Percentiles rank a stretch among this genome's conserved stretches.
These are phyloP conservation scores for Prunus kanzakura DNA, from an alignment of 306 rosid genomes.

Conservation along the genomic window DNA sequence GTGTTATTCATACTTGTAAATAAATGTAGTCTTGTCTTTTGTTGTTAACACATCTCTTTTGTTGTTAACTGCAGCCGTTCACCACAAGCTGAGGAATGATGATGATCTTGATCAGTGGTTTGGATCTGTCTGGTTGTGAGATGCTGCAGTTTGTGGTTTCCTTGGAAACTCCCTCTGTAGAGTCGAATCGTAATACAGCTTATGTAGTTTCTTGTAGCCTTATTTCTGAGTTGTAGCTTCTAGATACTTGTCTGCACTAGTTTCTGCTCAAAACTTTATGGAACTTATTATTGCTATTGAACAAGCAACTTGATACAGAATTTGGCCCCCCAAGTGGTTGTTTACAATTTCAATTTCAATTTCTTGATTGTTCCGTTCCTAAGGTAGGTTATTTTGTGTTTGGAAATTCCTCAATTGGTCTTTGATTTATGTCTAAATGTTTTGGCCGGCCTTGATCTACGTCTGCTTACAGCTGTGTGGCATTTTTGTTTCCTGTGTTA, in stretches of 20 bases:
- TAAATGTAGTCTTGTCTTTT: neutral
- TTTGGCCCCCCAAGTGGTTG: neutral
- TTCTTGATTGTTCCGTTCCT: neutral
- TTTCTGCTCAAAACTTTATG: neutral
- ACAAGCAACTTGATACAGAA: neutral
- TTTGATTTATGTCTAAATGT: neutral
- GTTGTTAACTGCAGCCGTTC: constrained; percentile 51
- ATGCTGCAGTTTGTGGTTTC: neutral
- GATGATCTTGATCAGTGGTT: constrained; percentile 4
- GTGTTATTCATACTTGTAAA: neutral
- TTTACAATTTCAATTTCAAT: neutral
- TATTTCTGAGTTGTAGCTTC: neutral
- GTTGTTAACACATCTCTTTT: neutral
- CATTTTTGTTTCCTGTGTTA: too few species aligned
- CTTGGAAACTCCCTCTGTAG: neutral
- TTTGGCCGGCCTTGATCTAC: neutral
- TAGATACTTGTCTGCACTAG: neutral
- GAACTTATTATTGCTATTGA: constrained; percentile 2
- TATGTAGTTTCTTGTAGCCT: constrained; percentile 2
- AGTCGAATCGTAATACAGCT: neutral
- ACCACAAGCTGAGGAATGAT: constrained; percentile 81
- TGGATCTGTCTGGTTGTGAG: neutral
- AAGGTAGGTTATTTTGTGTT: neutral
- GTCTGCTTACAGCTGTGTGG: too few species aligned
- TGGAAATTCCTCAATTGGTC: neutral